Evolutionary conservation across 495 filamentous ascomycete species (phyloP).

Genomic region (Endocarpon pusillum): DNA sequence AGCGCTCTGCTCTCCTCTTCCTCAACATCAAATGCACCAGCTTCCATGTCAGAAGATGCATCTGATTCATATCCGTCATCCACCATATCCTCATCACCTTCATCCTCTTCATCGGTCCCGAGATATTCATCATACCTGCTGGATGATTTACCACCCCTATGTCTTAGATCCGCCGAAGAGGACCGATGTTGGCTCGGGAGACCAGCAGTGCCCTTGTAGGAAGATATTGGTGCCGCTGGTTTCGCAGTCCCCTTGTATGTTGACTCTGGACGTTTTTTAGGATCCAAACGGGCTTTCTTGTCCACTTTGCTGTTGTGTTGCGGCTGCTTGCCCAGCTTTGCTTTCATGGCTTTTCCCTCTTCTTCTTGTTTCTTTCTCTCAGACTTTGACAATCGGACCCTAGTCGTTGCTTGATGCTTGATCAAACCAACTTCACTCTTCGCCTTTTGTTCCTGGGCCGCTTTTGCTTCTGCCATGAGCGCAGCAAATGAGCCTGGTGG

Average conservation of each 20-base stretch:
- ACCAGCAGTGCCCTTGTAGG: constrained; percentile 41
- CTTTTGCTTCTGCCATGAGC: constrained; percentile 49
- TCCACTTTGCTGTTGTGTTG: constrained; percentile 5
- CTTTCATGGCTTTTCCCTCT: constrained; percentile 9
- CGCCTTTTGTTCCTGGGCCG: constrained; percentile 19
- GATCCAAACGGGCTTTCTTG: not conserved
- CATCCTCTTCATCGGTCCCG: constrained; percentile 30
- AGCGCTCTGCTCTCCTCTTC: constrained; percentile 37
- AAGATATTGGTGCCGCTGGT: constrained; percentile 19
- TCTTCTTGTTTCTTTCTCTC: constrained; percentile 12
- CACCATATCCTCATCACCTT: constrained; percentile 25
- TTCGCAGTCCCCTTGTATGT: constrained; percentile 37
- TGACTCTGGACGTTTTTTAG: constrained; percentile 10
- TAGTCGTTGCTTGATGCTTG: constrained; percentile 24
- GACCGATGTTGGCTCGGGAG: too few species aligned
- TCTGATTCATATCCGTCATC: constrained; percentile 41
- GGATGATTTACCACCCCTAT: constrained; percentile 16
- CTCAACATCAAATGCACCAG: constrained; percentile 39
- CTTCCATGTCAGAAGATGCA: constrained; percentile 48
- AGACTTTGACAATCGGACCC: constrained; percentile 18
- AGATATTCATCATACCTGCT: constrained; percentile 27
- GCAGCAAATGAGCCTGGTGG: constrained; percentile 48
- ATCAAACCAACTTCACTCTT: constrained; percentile 16
- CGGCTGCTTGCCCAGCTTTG: constrained; percentile 7
- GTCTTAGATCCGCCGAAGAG: too few species aligned